Base-by-base conservation (phyloP, 345 rosid genomes). In the Brassica cretica region DNA sequence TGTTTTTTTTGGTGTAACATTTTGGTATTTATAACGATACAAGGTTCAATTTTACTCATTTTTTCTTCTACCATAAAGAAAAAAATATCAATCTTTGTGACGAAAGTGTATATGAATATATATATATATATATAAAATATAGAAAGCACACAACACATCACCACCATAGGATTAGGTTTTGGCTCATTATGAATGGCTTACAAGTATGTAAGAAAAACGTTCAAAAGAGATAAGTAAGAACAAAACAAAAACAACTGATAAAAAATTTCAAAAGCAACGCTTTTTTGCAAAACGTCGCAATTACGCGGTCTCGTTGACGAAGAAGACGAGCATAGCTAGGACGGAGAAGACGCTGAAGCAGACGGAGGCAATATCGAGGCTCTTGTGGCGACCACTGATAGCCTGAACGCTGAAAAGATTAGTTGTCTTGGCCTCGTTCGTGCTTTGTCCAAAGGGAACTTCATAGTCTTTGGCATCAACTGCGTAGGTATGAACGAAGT, bases 331-430 rank as follows among this genome's bases (percentile, higher is more conserved):
- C 37, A 84, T 7, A 69, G 76, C 66, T 55, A 60, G 24, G 14
- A 78, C 82, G 44, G 84, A 81, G 77, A 84, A 78, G 49, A 70
- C 80, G 24, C 83, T 76, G 76, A 84, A 82, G 58, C 87, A 82
- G 32, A 59, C 7, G 9, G 84, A 82, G 0, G 80, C 80, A 73
- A 82, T 77, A 24, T 84, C 87, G 14, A 82, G 59, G 5, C 82
- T 77, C 78, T 14, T 1, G 49, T 84, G 82, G 27, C 71, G 84
- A 14, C 85, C 87, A 64, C 65, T 77, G 65, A 82, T 78, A 10
- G 78, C 82, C 3, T 77, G 76, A 64, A 84, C 81, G 30, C 64
- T 75, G 76, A 80, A 82, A 29, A 80, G 71, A 66, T 64, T 71
- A 6, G 5, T 10, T 4, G 5, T 18, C 68, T 83, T 81, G 6